Conservation (phyloP, 768 basidiomycete species). For the Paxillus ammoniavirescens region DNA sequence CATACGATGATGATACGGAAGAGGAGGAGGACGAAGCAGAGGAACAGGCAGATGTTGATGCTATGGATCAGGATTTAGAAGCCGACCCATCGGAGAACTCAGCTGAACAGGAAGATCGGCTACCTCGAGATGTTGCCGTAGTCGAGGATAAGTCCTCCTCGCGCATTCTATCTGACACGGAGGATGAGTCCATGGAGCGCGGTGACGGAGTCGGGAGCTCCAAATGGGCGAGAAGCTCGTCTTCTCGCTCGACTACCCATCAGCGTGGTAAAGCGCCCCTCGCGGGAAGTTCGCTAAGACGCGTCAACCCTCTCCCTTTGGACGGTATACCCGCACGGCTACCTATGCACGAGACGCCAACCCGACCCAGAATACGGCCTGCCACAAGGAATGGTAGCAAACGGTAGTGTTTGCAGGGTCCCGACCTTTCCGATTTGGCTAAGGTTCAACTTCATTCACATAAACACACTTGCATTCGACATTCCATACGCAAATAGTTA, state of each 20-base stretch:
- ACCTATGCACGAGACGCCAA: slow-evolving; percentile 56
- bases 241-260: slow-evolving; percentile 15
- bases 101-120: slow-evolving; percentile 22
- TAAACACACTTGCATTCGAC: not conserved
- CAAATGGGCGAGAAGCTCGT: slow-evolving; percentile 27
- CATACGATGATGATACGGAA: slow-evolving; percentile 69
- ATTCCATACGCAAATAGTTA: not conserved
- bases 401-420: slow-evolving; percentile 37
- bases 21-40: slow-evolving; percentile 44
- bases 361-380: slow-evolving; percentile 54
- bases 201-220: slow-evolving; percentile 27
- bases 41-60: slow-evolving; percentile 62
- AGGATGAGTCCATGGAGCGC: slow-evolving; percentile 33
- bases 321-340: slow-evolving; percentile 35
- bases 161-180: slow-evolving; percentile 26
- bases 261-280: slow-evolving; percentile 15
- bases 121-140: slow-evolving; percentile 26
- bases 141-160: slow-evolving; percentile 25
- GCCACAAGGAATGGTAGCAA: slow-evolving; percentile 37
- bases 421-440: not conserved
- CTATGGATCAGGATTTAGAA: slow-evolving; percentile 67
- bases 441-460: not conserved
- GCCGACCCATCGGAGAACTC: slow-evolving; percentile 33
- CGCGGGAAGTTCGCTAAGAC: slow-evolving; percentile 26
- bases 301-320: slow-evolving; percentile 24